Evolutionary conservation across 1,284 basidiomycete species (phyloP).

Genomic region (Erythrobasidium hasegawianum): DNA sequence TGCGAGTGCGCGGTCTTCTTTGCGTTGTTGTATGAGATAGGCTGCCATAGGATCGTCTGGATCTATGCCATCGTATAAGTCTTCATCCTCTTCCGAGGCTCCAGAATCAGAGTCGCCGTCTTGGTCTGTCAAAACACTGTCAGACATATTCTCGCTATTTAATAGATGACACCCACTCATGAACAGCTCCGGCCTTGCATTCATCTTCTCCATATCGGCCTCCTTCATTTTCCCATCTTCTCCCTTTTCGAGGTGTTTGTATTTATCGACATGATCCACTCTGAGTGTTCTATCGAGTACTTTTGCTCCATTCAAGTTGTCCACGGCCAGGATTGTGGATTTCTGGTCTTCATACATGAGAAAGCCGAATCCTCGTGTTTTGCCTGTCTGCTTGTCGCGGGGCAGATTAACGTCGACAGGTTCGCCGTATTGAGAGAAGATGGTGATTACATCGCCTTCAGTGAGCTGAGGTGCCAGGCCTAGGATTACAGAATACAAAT

Average conservation of each 20-base stretch:
- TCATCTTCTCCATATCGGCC: constrained; percentile 74
- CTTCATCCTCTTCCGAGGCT: constrained; percentile 57
- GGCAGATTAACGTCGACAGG: constrained; percentile 86
- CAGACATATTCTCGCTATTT: too few species aligned
- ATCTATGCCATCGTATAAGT: constrained; percentile 70
- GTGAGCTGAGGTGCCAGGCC: constrained; percentile 81
- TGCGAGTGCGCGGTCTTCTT: constrained; percentile 39
- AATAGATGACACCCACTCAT: constrained; percentile 52
- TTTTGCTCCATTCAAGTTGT: constrained; percentile 93
- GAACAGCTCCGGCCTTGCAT: constrained; percentile 67
- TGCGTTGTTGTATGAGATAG: constrained; percentile 55
- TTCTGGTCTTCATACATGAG: constrained; percentile 99
- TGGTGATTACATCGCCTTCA: constrained; percentile 95
- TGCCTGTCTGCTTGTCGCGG: constrained; percentile 82
- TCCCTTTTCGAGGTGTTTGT: constrained; percentile 78
- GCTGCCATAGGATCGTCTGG: constrained; percentile 97
- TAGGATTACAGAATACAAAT: background rate
- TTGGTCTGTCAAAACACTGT: too few species aligned
- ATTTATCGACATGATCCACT: constrained; percentile 89
- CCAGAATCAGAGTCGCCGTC: too few species aligned
- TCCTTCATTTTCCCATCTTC: constrained; percentile 85
- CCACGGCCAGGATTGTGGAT: constrained; percentile 91
- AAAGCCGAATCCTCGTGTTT: constrained; percentile 87
- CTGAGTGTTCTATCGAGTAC: constrained; percentile 58
- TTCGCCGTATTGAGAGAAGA: constrained; percentile 87